Evolutionary conservation across 176 grass and related monocot genomes (phyloP).

Genomic region (Poa annua): DNA sequence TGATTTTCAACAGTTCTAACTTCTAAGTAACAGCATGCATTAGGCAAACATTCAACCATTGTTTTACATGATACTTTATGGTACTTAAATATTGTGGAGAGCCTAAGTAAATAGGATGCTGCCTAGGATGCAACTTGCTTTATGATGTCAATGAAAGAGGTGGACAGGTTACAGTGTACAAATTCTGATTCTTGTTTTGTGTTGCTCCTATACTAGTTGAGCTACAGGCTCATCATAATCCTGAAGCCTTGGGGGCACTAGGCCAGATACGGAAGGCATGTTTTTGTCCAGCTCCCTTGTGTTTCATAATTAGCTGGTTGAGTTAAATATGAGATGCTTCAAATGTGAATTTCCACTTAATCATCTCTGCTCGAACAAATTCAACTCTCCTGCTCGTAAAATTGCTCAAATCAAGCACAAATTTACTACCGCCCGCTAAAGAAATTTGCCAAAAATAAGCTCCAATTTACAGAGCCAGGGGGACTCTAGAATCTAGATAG

Average conservation of each 20-base stretch:
- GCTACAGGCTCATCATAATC: background rate
- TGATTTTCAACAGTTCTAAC: conserved; percentile 13
- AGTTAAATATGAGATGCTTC: background rate
- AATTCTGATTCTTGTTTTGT: background rate
- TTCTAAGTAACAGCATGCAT: background rate
- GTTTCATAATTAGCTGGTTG: background rate
- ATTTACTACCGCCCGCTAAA: background rate
- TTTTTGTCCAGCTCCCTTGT: background rate
- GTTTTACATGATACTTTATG: conserved; percentile 60
- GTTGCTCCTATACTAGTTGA: conserved; percentile 3
- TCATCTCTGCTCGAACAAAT: background rate
- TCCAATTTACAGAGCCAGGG: background rate
- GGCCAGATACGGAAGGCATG: background rate
- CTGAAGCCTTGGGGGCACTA: background rate
- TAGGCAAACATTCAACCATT: background rate
- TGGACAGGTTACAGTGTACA: background rate
- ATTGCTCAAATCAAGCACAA: background rate
- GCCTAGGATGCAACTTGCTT: background rate
- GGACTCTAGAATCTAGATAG: background rate
- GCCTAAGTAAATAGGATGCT: too few relatives aligned
- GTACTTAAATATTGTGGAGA: too few relatives aligned
- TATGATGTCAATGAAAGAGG: background rate
- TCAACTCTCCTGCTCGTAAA: background rate
- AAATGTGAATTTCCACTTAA: too few relatives aligned
- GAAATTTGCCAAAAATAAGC: background rate